Evolutionary conservation across 2,329 filamentous ascomycete species (phyloP), one percentile per base, ranked within the genome.

Genomic region (Sporothrix pseudoabietina): DNA sequence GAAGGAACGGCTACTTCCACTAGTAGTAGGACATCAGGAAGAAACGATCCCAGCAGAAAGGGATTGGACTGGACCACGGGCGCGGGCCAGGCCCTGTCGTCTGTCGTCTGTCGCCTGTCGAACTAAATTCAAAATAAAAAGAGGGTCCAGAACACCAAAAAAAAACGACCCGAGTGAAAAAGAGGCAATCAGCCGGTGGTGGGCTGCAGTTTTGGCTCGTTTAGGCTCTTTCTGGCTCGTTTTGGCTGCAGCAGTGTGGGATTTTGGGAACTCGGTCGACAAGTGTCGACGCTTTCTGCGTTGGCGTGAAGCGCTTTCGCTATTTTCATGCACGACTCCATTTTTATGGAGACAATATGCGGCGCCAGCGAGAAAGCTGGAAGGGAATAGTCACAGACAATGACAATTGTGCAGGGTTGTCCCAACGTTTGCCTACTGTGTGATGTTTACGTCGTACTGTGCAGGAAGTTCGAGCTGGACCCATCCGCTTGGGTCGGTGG

Each of bases 401-500:
- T 3, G 26, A 55, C 22, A 22, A n/a, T 19, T 49, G 4, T 49
- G 4, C 44, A 5, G 14, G 52, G 12, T 55, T 55, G 52, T 30
- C 52, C 52, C 55, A 30, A 59, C 14, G 8, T 59, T 59, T 19
- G 55, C 26, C 55, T n/a, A 44, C 26, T 26, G 26, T 26, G 26
- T 26, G 2, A 26, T 26, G 26, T 26, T 26, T 26, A 26, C 26
- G 26, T 26, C 26, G 26, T 26, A 26, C 26, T 26, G 26, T 26
- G 26, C 26, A 26, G 35, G 35, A 8, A 35, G 35, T 35, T 35
- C 35, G 52, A n/a, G 9, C 52, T 66, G 63, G 63, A 49, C 44
- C 65, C 65, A 35, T 35, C 65, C 26, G 47, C 65, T 68, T 68
- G 65, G 44, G 65, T 52, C 65, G 22, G 12, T 14, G 10, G 39